Evolutionary conservation across 768 basidiomycete genomes (phyloP), one percentile per base, ranked within the genome.

Genomic region (Hypholoma fasciculare): DNA sequence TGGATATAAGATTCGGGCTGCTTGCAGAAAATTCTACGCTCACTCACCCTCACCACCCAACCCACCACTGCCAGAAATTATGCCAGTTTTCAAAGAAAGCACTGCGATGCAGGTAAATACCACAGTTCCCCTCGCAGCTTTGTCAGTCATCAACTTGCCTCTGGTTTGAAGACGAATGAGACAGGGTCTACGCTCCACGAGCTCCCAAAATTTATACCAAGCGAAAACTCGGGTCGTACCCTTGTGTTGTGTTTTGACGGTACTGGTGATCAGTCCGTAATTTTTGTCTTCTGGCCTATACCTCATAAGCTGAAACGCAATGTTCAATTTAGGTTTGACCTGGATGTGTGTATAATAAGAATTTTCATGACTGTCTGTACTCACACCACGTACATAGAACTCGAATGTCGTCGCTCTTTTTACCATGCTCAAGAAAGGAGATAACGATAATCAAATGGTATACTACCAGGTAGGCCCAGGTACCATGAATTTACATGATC

Each of bases 161-260:
- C 30, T 34, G 30, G 30, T 4, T 4, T 30, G 27, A 30, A 7
- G 27, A 7, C 27, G 7, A 30, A 30, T 4, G 27, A 30, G 27
- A 30, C 27, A 7, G 27, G 7, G 27, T 34, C 30, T 9, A 7
- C 30, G 9, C 30, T 9, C 30, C 1, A 34, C 13, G 40, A 42
- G 13, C 30, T 59, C 27, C 59, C 59, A 30, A 38, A 37, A 26
- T 60, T 16, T 19, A 57, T 66, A 23, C 67, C 64, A 0, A 19
- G 54, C 12, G 56, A 57, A 1, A 65, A 67, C 44, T 56, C 63
- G 5, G 43, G 40, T n/a, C 67, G 71, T 20, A 70, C 69, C 0
- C 61, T 86, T 0, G 78, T 88, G 0, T 70, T 88, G 1, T 88
- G 87, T 64, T 88, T 88, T 63, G 87, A 88, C 67, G 83, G 76